Base-by-base conservation (phyloP, 2,329 filamentous ascomycete species). In the Pseudogymnoascus sp. region DNA sequence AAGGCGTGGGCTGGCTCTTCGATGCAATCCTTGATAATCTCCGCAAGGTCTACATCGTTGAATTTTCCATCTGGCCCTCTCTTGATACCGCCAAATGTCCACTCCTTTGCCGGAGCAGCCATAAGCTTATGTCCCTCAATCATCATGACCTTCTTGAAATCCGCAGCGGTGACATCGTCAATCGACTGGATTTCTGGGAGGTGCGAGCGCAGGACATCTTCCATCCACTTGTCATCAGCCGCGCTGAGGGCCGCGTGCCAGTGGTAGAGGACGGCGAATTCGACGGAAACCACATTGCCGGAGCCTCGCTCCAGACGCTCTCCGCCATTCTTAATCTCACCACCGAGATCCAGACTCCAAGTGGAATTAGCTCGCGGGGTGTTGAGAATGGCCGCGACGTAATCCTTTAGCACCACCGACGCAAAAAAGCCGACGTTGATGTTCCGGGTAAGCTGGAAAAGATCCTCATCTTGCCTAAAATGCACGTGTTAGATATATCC, bases 1-100 rank as follows among this genome's bases (percentile, higher is more conserved):
- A 82, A 83, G 0, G 79, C 78, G 65, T 80, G 78, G 0, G 78
- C 77, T 3, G 78, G 74, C 62, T 81, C 78, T 59, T 81, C 77
- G 58, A 81, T 74, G 23, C 77, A 78, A 64, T 73, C 71, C 62
- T 77, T 79, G 68, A 79, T 72, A 58, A 80, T 71, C 19, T 77
- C 72, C 8, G 75, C 78, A 16, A 81, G 74, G 22, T 79, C 75
- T 22, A 67, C 69, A 63, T 81, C 79, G 28, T 68, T 72, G 69
- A 79, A 79, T 35, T 67, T 72, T 25, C 80, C 74, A 69, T 79
- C 71, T 11, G 70, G 61, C 1, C 72, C 72, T 68, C 78, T 69
- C 63, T 78, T 66, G 0, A 79, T 68, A 11, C 72, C 72, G 16
- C 67, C 73, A 64, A 80, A 80, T 4, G 76, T 78, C 77, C 78